phyloP scores from a whole-genome alignment of 2,329 filamentous ascomycete species.

The Mollisiaceae sp. region DNA sequence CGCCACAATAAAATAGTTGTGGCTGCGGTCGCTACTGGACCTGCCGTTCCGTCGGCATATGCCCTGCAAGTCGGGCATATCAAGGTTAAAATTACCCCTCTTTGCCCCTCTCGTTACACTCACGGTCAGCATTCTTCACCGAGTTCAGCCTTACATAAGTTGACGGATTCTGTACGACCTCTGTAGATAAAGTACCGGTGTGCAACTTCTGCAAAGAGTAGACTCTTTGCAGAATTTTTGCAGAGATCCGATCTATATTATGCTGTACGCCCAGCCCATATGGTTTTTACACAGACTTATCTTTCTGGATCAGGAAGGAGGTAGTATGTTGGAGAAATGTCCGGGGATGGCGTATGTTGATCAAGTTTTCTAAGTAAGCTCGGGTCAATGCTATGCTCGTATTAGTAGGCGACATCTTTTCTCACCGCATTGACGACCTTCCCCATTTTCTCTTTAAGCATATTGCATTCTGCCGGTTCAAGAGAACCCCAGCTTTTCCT shows the following conservation, averaged over 20 bases:
- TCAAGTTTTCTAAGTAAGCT: constrained; percentile 9
- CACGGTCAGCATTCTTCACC: not conserved
- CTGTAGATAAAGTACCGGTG: not conserved
- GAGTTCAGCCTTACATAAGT: not conserved
- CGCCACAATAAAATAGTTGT: not conserved
- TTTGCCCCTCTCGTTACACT: not conserved
- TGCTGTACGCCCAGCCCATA: not conserved
- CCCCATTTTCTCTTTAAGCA: constrained; percentile 17
- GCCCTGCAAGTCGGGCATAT: constrained; percentile 1
- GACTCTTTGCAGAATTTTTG: not conserved
- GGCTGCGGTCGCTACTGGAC: not conserved
- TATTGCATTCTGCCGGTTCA: constrained; percentile 5
- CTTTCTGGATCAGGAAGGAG: not conserved
- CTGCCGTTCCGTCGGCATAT: constrained; percentile 7
- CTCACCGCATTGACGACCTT: constrained; percentile 18
- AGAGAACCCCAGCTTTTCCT: not conserved
- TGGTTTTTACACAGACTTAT: not conserved
- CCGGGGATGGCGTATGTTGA: not conserved
- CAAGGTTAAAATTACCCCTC: constrained; percentile 7
- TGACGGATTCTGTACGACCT: not conserved
- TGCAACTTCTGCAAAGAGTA: not conserved
- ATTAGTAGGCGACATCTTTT: constrained; percentile 5
- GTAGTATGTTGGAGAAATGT: not conserved
- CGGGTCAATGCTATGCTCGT: not conserved
- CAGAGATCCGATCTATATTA: no score